Evolutionary conservation across 164 flowering plant genomes (phyloP).

Genomic region (Umbilicus rupestris): DNA sequence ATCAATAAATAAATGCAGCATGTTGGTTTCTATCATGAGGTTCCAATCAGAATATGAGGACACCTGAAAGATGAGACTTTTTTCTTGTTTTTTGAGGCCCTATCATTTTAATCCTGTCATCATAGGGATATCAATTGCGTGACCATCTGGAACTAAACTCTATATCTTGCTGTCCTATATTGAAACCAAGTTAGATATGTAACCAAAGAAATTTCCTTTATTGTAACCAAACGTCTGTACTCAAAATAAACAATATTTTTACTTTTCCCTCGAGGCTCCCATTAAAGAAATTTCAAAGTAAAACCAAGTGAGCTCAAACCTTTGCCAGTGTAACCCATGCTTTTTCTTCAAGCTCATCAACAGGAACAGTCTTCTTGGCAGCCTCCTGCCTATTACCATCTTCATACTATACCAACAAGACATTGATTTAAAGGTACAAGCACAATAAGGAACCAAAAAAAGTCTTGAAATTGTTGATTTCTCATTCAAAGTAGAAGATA

Average conservation of each 20-base stretch:
- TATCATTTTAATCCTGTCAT: background rate
- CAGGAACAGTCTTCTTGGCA: constrained; percentile 70
- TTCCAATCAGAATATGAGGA: background rate
- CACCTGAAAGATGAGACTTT: background rate
- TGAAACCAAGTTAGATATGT: too few species aligned
- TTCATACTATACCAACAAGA: constrained; percentile 51
- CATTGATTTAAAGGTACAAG: background rate
- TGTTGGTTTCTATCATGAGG: background rate
- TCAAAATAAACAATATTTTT: background rate
- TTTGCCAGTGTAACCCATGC: constrained; percentile 74
- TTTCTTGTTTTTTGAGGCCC: background rate
- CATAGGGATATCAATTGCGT: background rate
- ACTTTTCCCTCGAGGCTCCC: background rate
- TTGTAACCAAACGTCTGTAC: background rate
- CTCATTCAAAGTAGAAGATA: background rate
- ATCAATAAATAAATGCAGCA: background rate
- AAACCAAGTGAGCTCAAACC: constrained; percentile 28
- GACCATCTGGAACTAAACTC: too few species aligned
- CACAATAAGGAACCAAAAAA: background rate
- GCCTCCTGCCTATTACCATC: constrained; percentile 62
- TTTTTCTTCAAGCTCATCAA: constrained; percentile 88
- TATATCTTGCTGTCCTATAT: too few species aligned
- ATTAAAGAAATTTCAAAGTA: constrained; percentile 2
- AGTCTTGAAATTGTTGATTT: background rate
- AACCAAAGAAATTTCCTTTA: background rate